Percentiles rank a stretch among this genome's conserved stretches.
These are phyloP conservation scores for Rhodotorula babjevae DNA, from an alignment of 768 basidiomycete genomes.

Conservation along the genomic window DNA sequence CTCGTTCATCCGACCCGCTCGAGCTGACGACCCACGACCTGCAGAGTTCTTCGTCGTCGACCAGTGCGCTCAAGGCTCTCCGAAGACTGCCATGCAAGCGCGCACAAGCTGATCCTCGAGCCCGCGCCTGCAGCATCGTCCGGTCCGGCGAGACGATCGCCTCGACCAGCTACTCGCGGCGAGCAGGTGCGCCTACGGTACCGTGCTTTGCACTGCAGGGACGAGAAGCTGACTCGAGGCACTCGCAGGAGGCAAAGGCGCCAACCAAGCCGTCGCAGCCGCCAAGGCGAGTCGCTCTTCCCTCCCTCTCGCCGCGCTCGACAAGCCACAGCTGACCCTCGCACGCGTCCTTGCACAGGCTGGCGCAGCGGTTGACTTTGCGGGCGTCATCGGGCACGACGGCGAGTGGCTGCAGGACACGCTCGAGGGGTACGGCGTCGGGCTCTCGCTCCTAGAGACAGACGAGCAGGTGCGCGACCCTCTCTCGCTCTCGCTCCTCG, in stretches of 20 bases:
- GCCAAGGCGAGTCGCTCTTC: constrained; percentile 39
- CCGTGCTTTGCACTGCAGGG: no score
- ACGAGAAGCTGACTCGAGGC: not conserved
- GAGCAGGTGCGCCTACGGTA: constrained; percentile 44
- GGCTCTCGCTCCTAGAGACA: constrained; percentile 34
- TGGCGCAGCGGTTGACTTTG: not conserved
- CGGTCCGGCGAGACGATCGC: constrained; percentile 50
- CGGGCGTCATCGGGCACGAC: constrained; percentile 46
- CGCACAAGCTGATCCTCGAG: no score
- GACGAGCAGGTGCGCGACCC: constrained; percentile 39
- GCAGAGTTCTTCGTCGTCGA: constrained; percentile 25
- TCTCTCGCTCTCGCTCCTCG: not conserved
- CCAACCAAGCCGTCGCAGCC: constrained; percentile 50
- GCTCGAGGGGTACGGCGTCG: constrained; percentile 45
- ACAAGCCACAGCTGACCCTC: not conserved
- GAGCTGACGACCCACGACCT: not conserved
- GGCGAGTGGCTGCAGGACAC: constrained; percentile 38
- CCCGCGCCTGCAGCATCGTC: constrained; percentile 38
- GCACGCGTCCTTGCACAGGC: not conserved
- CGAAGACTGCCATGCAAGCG: no score
- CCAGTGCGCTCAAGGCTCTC: constrained; percentile 12
- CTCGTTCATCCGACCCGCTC: constrained; percentile 43
- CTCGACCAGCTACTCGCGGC: constrained; percentile 44
- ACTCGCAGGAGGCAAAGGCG: constrained; percentile 50
- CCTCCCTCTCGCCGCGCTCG: not conserved